A percentile compares a stretch with the other conserved stretches of the same genome.
phyloP scores from a whole-genome alignment of 352 stramenopile species.

The Phytophthora pinifolia region DNA sequence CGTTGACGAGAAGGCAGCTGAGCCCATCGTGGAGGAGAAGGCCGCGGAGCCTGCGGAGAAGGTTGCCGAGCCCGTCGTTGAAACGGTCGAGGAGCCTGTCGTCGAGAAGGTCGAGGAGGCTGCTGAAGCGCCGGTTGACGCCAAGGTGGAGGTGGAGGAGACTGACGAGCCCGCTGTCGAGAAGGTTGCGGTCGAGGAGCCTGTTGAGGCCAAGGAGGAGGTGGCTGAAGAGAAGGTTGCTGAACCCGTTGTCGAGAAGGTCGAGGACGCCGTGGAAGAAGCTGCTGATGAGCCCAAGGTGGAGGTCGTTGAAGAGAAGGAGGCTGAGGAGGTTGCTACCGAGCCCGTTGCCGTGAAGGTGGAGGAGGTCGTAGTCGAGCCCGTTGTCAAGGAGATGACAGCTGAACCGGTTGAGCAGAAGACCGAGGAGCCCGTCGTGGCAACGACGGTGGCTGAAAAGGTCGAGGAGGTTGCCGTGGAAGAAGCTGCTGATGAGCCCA shows the following conservation, averaged over 20 bases:
- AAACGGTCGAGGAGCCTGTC: background rate
- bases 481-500: background rate
- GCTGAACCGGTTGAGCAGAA: background rate
- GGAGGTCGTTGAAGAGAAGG: background rate
- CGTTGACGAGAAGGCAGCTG: conserved; percentile 1
- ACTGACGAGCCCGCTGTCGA: background rate
- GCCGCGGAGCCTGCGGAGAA: conserved; percentile 2
- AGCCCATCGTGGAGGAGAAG: background rate
- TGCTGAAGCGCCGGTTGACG: background rate
- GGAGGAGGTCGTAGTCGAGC: conserved; percentile 14
- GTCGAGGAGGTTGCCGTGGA: background rate
- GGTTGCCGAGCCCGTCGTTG: background rate
- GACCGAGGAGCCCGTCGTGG: background rate
- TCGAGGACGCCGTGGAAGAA: conserved; percentile 1
- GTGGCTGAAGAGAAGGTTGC: background rate
- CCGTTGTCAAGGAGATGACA: conserved; percentile 3
- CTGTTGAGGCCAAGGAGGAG: background rate
- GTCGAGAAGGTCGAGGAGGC: conserved; percentile 2
- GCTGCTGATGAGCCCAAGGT: background rate
- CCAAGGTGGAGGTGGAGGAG: background rate
- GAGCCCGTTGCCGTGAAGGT: conserved; percentile 6
- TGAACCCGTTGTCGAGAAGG: conserved; percentile 6
- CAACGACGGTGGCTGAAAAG: background rate
- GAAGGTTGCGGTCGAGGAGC: background rate
- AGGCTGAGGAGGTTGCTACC: conserved; percentile 4